Evolutionary conservation across 805 yeast genomes (phyloP), one percentile per base, ranked within the genome.

Genomic region (Starmerella sp.): DNA sequence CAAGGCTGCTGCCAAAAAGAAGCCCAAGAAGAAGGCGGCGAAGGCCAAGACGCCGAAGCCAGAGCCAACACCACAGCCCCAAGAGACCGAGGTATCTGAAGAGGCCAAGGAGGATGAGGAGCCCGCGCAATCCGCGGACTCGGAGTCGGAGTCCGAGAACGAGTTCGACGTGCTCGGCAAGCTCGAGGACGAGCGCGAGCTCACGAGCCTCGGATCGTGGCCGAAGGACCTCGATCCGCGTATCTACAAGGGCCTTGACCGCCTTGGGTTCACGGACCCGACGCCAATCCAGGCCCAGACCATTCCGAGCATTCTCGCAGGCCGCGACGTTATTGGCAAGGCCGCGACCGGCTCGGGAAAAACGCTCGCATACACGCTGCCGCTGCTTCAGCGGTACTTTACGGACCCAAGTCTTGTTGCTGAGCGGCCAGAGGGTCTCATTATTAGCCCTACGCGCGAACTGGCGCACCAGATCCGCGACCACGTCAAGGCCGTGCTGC

Each of bases 271-370:
- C 68, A 64, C 60, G 1, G 69, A 72, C 28, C 98, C 98, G 9
- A 90, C 97, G 0, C 86, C 83, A 36, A 89, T 93, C 65, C 98
- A 93, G 69, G 76, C 74, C 57, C 71, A 73, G 55, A 75, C 91
- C 9, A 82, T 93, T 53, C 96, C 97, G 2, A 63, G 75, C 31
- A 87, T 91, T 2, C 56, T 87, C 13, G 73, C 75, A 32, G 95
- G 90, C 6, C 76, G 75, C 37, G 97, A 93, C 69, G 79, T 93
- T 4, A 82, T 93, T 60, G 98, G 98, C 54, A 93, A 91, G 66
- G 98, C 98, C 14, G 84, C 93, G 10, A 93, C 98, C 0, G 98
- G 98, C 67, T 86, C 96, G 1, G 98, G 98, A 75, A 93, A 93
- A 67, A 93, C 98, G 0, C 73, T 90, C 55, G 99, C 98, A 0